Evolutionary conservation across 2,329 filamentous ascomycete species (phyloP), one percentile per base, ranked within the genome.

Genomic region (Ophiocordyceps camponoti-floridani): DNA sequence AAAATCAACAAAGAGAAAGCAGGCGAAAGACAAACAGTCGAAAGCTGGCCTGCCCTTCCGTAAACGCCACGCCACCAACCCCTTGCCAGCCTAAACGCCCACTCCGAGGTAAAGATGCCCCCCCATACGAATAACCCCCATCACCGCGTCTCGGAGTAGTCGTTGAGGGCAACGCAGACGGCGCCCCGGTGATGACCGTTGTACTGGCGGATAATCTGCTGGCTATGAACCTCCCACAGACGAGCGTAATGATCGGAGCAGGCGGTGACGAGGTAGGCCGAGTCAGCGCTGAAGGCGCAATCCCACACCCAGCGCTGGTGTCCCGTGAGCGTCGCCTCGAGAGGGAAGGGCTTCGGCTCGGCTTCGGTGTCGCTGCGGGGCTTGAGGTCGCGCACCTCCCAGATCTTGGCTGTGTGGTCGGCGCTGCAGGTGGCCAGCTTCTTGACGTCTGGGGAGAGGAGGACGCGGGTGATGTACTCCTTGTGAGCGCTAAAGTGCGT

Each of bases 261-360:
- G 5, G 88, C 87, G 1, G 88, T 95, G 12, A 95, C 88, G 7
- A 95, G 69, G 56, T 95, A 95, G 0, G 88, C 88, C 31, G 82
- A 88, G 59, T 95, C 88, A 26, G 88, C 88, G 49, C 83, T 89
- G 63, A 95, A 95, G 1, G 88, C 88, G 56, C 88, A 95, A 61
- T 95, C 88, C 88, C 88, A 95, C 1, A 95, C 88, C 88, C 88
- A 95, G 45, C 88, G 79, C 64, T 95, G 88, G 63, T 95, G 88
- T 45, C 84, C 85, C 19, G 83, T 83, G 1, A 95, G 74, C 1
- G 86, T 93, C 3, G 86, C 87, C 62, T 94, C 84, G 18, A 94
- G 74, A 10, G 81, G 82, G 53, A 84, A 91, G 40, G 70, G 80
- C 60, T 70, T 75, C 9, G 69, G 62, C 31, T 66, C 62, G 16